phyloP scores from a whole-genome alignment of 2,329 filamentous ascomycete genomes.

The Epichloe glyceriae region DNA sequence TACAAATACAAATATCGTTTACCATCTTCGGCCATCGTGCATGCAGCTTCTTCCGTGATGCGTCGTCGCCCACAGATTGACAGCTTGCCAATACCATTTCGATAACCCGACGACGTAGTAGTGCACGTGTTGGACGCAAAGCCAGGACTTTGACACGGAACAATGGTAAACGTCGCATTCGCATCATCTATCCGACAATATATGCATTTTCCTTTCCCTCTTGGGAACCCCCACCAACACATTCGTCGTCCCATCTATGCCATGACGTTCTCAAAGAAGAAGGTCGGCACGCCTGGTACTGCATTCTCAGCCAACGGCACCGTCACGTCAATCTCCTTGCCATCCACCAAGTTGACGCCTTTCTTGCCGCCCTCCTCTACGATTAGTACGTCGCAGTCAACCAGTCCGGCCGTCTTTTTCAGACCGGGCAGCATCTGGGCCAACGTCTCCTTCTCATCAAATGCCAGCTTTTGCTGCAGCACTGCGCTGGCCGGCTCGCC shows the following conservation, averaged over 20 bases:
- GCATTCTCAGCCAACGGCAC: conserved; percentile 54
- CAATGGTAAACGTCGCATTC: no score
- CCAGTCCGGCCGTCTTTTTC: conserved; percentile 59
- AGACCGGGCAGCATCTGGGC: conserved; percentile 67
- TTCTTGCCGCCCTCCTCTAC: conserved; percentile 59
- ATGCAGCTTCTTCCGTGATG: no score
- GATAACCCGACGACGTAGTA: no score
- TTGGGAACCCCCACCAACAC: not conserved
- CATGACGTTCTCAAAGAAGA: conserved; percentile 72
- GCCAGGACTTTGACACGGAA: no score
- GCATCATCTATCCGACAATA: no score
- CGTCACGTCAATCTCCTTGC: conserved; percentile 42
- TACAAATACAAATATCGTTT: no score
- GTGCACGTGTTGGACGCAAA: no score
- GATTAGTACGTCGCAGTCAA: conserved; percentile 56
- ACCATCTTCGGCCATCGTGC: not conserved
- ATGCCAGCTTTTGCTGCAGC: conserved; percentile 72
- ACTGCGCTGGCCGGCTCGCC: conserved; percentile 56
- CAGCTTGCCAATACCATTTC: no score
- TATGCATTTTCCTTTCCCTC: not conserved
- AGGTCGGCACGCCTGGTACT: conserved; percentile 70
- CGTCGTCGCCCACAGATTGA: not conserved
- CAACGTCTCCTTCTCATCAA: conserved; percentile 70
- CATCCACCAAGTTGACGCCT: conserved; percentile 40
- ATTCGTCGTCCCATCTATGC: conserved; percentile 6